Conservation (phyloP, 2,329 filamentous ascomycete species). For the Aspergillus sojae region DNA sequence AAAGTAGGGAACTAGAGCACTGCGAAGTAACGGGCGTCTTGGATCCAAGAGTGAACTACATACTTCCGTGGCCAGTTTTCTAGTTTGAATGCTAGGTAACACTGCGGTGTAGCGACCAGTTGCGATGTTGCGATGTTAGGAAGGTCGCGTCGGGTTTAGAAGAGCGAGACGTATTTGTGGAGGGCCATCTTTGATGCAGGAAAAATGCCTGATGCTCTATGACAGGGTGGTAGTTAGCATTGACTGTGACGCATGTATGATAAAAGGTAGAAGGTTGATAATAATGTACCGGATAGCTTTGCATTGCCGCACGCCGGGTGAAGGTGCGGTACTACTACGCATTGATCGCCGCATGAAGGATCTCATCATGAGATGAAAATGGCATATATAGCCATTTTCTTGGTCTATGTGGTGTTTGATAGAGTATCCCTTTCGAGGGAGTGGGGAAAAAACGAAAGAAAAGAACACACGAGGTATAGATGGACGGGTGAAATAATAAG, state of each 20-base stretch:
- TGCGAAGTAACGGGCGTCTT: no score
- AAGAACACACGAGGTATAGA: background rate
- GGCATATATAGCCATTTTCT: background rate
- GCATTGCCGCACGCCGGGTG: constrained; percentile 1
- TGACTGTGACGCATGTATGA: background rate
- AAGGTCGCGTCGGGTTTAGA: background rate
- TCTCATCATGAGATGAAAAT: background rate
- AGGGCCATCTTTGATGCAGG: background rate
- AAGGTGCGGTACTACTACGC: background rate
- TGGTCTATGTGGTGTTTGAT: background rate
- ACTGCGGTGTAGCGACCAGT: background rate
- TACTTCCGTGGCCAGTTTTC: no score
- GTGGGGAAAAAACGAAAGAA: background rate
- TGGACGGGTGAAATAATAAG: background rate
- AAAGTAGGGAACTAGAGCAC: background rate
- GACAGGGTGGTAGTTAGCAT: background rate
- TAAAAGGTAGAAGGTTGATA: background rate
- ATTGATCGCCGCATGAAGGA: background rate
- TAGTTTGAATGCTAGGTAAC: background rate
- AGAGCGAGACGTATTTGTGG: background rate
- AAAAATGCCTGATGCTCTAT: background rate
- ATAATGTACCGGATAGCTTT: constrained; percentile 2
- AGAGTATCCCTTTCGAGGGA: background rate
- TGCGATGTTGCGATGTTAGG: background rate
- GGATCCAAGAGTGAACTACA: background rate